A percentile compares a stretch with the other conserved stretches of the same genome.
phyloP scores from a whole-genome alignment of 2,329 filamentous ascomycete species.

The Claviceps africana region DNA sequence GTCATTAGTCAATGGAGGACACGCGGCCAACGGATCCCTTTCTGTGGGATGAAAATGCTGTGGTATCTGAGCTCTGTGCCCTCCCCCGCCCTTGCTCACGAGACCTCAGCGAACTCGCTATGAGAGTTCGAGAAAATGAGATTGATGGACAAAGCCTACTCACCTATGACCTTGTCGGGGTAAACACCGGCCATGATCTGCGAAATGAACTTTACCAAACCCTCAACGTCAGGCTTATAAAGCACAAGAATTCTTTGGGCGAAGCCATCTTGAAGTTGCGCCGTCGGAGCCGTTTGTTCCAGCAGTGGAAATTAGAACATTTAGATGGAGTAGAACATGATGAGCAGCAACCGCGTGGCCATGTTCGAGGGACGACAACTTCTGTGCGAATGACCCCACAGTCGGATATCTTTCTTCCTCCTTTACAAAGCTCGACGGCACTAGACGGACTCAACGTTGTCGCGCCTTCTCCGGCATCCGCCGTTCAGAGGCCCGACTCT shows the following conservation, averaged over 20 bases:
- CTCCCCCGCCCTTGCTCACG: constrained; percentile 33
- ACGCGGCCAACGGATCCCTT: constrained; percentile 47
- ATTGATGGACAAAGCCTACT: constrained; percentile 54
- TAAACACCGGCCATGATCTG: constrained; percentile 13
- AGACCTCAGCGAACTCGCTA: constrained; percentile 37
- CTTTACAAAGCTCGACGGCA: background rate
- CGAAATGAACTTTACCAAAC: constrained; percentile 36
- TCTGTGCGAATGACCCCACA: constrained; percentile 1
- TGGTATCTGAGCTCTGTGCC: constrained; percentile 52
- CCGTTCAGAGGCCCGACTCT: background rate
- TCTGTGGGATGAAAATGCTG: constrained; percentile 54
- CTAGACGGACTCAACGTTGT: background rate
- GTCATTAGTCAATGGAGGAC: constrained; percentile 14
- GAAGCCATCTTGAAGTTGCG: constrained; percentile 44
- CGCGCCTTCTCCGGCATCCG: background rate
- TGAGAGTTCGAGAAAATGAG: constrained; percentile 43
- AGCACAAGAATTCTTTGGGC: constrained; percentile 43
- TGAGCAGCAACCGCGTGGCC: background rate
- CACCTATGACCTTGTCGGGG: constrained; percentile 33
- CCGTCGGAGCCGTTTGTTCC: constrained; percentile 35
- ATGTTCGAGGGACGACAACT: background rate
- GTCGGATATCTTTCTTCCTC: background rate
- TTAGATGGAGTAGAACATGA: background rate
- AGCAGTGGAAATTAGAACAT: constrained; percentile 13
- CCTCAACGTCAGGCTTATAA: constrained; percentile 42